Conservation (phyloP, 345 rosid genomes). For the Geranium brycei region DNA sequence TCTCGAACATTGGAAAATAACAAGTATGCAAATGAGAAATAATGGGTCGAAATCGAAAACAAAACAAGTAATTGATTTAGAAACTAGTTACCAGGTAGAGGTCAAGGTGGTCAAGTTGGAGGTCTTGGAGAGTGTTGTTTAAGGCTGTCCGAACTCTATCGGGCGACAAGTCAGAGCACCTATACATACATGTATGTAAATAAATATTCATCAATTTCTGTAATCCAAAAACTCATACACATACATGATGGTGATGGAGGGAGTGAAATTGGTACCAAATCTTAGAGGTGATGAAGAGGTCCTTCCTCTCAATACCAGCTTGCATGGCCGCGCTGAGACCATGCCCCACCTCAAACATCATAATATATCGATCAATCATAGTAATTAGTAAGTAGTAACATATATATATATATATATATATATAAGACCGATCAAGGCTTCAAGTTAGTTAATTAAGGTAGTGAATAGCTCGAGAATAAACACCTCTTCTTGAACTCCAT, state of each 20-base stretch:
- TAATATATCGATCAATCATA: not conserved
- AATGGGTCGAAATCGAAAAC: too few relatives aligned
- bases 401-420: too few relatives aligned
- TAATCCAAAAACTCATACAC: too few relatives aligned
- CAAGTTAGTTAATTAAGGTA: not conserved
- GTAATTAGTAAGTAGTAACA: too few relatives aligned
- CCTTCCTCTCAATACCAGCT: conserved; percentile 36
- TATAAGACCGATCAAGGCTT: too few relatives aligned
- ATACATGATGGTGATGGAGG: not conserved
- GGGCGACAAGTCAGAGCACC: conserved; percentile 43
- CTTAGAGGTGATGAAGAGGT: conserved; percentile 44
- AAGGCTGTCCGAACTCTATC: conserved; percentile 37
- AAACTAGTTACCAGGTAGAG: conserved; percentile 28
- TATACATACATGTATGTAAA: not conserved
- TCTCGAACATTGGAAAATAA: too few relatives aligned
- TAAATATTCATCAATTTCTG: too few relatives aligned
- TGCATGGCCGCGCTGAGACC: conserved; percentile 35
- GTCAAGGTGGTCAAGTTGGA: conserved; percentile 43
- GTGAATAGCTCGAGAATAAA: not conserved
- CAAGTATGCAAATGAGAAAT: too few relatives aligned
- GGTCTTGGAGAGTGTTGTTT: conserved; percentile 36
- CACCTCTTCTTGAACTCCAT: conserved; percentile 32
- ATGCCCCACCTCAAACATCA: conserved; percentile 21
- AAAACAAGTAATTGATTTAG: not conserved
- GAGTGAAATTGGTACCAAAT: conserved; percentile 22